Base-by-base conservation (phyloP, 2,329 filamentous ascomycete genomes). In the Plectosphaerella sp. region DNA sequence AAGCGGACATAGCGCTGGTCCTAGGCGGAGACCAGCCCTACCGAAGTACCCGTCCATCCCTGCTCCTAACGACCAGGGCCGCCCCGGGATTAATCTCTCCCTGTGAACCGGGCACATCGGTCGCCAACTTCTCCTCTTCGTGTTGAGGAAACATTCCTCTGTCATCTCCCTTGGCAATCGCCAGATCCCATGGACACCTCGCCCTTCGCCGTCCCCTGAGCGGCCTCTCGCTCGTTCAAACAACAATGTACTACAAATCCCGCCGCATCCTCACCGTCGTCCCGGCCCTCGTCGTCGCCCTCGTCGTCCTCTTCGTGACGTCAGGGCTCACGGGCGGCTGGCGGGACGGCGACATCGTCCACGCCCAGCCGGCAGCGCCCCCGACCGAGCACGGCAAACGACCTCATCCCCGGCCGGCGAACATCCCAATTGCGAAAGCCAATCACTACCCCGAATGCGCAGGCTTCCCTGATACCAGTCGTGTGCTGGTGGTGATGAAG, bases 401-500 rank as follows among this genome's bases (percentile, higher is more conserved):
- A 39, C 36, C 14, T 18, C 43, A 4, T 22, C 37, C 41, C 11
- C 3, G n/a, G n/a, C 41, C 16, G n/a, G n/a, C 15, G 37, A 20
- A 33, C 7, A 37, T 51, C 39, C 47, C 48, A 43, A 41, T 10
- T 16, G 47, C 4, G 42, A 22, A 48, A 11, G 41, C 47, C 9
- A 45, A 53, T 11, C 53, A 53, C 10, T 20, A 35, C 45, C 37
- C 37, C 18, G 51, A 48, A 5, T 74, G 72, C 62, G 66, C 63
- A 18, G 54, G 58, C 46, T 73, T 77, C 46, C 72, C 75, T 9
- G 68, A 76, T 51, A 72, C 70, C 11, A 72, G 72, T 43, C 71
- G 72, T 55, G 68, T 79, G 33, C 65, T 78, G 24, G 65, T 83
- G 22, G 65, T 83, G 45, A 74, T 84, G 64, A 83, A 83, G 66